These are phyloP conservation scores for Triticum timopheevii DNA, from an alignment of 176 grass and related monocot species.

Conservation along the genomic window DNA sequence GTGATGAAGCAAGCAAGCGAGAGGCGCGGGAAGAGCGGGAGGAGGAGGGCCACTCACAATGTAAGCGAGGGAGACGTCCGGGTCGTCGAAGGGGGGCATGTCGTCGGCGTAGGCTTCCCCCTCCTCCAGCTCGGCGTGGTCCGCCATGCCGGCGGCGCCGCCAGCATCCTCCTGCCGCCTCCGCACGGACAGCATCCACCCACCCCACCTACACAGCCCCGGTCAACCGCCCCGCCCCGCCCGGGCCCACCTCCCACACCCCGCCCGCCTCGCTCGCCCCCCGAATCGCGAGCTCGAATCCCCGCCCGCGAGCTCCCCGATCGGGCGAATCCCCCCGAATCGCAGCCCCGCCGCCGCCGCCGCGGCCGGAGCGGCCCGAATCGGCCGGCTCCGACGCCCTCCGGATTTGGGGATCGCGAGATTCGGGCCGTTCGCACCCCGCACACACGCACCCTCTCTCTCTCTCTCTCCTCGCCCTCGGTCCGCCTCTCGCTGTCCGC, in stretches of 20 bases:
- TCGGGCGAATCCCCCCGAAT: constrained; percentile 34
- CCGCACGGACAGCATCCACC: constrained; percentile 63
- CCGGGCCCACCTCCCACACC: constrained; percentile 1
- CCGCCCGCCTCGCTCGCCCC: background rate
- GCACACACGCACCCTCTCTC: background rate
- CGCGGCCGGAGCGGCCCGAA: background rate
- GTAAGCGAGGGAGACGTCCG: constrained; percentile 83
- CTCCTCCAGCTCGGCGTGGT: constrained; percentile 82
- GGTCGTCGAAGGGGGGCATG: constrained; percentile 55
- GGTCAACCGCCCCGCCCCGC: background rate
- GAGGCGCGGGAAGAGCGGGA: background rate
- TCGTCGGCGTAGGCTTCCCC: constrained; percentile 70
- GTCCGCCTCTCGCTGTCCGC: background rate
- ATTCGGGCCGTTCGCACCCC: constrained; percentile 16
- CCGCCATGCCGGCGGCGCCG: constrained; percentile 41
- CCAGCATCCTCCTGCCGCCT: constrained; percentile 46
- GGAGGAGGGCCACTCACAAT: constrained; percentile 61
- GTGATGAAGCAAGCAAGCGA: background rate
- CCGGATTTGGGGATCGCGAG: constrained; percentile 50
- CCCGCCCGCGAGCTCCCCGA: constrained; percentile 17
- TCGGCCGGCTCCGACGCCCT: constrained; percentile 29
- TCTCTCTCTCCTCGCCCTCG: background rate
- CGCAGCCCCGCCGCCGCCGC: constrained; percentile 1
- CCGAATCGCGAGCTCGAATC: constrained; percentile 5
- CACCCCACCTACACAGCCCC: constrained; percentile 12